Evolutionary conservation across 1,139 yeast species (phyloP), one percentile per base, ranked within the genome.

Genomic region (Protomyces pachydermus): DNA sequence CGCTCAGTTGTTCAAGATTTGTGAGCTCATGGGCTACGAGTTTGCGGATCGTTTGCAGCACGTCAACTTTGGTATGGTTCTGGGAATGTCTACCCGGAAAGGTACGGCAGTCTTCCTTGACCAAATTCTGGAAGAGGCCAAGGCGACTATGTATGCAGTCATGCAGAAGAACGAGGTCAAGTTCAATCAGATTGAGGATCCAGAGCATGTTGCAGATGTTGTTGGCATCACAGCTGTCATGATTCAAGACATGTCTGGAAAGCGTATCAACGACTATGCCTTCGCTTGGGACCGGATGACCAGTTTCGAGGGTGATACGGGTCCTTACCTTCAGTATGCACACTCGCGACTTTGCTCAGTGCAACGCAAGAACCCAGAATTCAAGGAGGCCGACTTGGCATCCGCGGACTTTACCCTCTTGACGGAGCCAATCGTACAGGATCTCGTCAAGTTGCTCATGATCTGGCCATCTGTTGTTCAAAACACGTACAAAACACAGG

Each of bases 281-380:
- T 95, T 95, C 79, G 89, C 91, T 78, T 93, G 98, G 99, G 91
- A 88, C 73, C 88, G 99, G 81, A 93, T 93, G 98, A 82, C 89
- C 60, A 90, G 97, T 5, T 91, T 95, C 71, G 99, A 93, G 81
- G 99, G 99, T 78, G 99, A 93, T 77, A 93, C 99, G 67, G 99
- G 99, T 74, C 98, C 99, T 68, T 93, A 95, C 79, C 83, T 93
- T 76, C 98, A 93, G 79, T 93, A 93, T 74, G 98, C 99, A 58
- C 99, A 93, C 78, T 91, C 98, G 52, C 89, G 99, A 78, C 84
- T 93, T 75, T 84, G 95, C 78, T 91, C 98, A 2, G 91, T 93
- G 72, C 93, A 90, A 78, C 88, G 98, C 80, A 91, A 89, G 71
- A 84, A 95, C 32, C 48, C 48, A 16, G 77, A 74, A 16, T 60